Conservation (phyloP, 768 basidiomycete species). For the Phaffia australis region DNA sequence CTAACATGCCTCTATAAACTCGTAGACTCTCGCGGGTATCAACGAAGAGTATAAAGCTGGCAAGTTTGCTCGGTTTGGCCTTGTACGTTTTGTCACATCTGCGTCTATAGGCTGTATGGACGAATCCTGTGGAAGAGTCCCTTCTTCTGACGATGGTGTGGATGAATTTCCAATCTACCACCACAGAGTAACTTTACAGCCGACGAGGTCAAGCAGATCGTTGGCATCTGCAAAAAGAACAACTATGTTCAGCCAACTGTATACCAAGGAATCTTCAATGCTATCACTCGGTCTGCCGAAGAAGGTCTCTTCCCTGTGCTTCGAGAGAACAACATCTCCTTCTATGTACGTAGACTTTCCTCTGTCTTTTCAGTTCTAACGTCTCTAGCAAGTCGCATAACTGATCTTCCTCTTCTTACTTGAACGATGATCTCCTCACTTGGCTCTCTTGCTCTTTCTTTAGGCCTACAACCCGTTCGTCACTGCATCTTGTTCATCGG, state of each 20-base stretch:
- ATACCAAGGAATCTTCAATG: constrained; percentile 47
- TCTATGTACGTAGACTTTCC: constrained; percentile 32
- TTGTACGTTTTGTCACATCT: neutral
- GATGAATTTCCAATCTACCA: neutral
- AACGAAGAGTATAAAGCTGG: constrained; percentile 48
- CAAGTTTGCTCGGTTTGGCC: constrained; percentile 40
- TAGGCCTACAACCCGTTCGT: constrained; percentile 41
- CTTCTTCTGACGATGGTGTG: neutral
- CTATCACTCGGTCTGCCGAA: constrained; percentile 41
- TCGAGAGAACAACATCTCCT: constrained; percentile 41
- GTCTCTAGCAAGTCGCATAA: neutral
- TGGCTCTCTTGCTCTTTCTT: neutral
- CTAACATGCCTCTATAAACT: constrained; percentile 44
- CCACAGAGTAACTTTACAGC: constrained; percentile 10
- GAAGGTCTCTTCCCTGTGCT: constrained; percentile 43
- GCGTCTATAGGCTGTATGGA: neutral
- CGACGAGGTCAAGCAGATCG: constrained; percentile 44
- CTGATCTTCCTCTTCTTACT: neutral
- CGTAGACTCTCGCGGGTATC: constrained; percentile 44
- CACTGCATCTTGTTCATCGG: neutral
- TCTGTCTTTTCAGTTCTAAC: neutral
- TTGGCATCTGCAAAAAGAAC: constrained; percentile 41
- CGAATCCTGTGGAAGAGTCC: neutral
- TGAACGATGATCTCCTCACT: neutral
- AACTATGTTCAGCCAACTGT: constrained; percentile 46